Evolutionary conservation across 352 stramenopile species (phyloP).

Genomic region (Phytopythium mirpurense): DNA sequence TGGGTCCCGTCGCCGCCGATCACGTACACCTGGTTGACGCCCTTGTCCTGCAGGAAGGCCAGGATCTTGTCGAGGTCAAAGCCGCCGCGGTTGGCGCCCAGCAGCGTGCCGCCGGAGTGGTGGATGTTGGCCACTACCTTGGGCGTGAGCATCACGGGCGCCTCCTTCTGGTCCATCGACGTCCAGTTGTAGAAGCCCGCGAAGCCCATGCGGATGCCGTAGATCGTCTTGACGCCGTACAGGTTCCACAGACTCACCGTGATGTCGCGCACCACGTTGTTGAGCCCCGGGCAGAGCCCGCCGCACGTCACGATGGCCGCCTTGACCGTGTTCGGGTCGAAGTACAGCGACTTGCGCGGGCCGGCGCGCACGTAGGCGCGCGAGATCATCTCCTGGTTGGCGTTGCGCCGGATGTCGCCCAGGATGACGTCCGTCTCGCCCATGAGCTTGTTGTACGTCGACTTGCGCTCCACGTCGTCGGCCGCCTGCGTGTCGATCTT

Average conservation of each 20-base stretch:
- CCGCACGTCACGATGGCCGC: constrained; percentile 92
- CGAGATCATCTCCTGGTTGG: constrained; percentile 53
- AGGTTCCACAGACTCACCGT: constrained; percentile 90
- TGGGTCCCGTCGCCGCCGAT: constrained; percentile 98
- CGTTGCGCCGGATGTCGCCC: constrained; percentile 75
- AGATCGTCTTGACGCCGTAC: constrained; percentile 82
- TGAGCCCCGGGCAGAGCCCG: constrained; percentile 96
- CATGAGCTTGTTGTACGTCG: constrained; percentile 88
- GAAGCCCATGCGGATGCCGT: constrained; percentile 82
- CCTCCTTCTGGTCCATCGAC: constrained; percentile 71
- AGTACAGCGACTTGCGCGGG: constrained; percentile 63
- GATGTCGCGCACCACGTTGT: constrained; percentile 98
- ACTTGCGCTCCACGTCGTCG: constrained; percentile 56
- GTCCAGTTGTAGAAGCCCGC: constrained; percentile 80
- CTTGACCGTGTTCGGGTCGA: constrained; percentile 72
- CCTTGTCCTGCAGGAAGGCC: constrained; percentile 85
- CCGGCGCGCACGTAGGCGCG: constrained; percentile 79
- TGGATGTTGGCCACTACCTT: constrained; percentile 74
- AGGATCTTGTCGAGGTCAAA: constrained; percentile 98
- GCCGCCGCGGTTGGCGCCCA: constrained; percentile 92
- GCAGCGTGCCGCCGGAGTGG: constrained; percentile 91
- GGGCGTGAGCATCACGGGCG: constrained; percentile 72
- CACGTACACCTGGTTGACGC: constrained; percentile 95
- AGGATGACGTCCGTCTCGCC: constrained; percentile 75
- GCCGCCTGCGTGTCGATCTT: constrained; percentile 72